Conservation (phyloP, 805 yeast species). For the Wickerhamiella alocasiicola region DNA sequence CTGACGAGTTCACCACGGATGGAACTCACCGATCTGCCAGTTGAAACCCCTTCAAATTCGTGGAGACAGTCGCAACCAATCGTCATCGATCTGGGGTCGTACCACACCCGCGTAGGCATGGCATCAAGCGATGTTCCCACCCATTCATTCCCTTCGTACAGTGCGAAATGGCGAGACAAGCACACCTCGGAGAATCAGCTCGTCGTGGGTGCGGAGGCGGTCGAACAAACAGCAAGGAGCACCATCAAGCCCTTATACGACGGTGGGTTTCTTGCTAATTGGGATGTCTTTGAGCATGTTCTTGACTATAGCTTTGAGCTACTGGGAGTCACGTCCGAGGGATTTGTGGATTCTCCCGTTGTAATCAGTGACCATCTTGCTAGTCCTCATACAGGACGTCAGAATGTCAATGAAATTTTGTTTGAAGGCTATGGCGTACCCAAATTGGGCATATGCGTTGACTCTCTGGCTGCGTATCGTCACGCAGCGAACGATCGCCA, state of each 20-base stretch:
- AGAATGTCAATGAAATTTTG: conserved; percentile 62
- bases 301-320: conserved; percentile 77
- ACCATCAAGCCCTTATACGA: conserved; percentile 74
- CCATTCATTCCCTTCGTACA: conserved; percentile 52
- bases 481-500: conserved; percentile 13
- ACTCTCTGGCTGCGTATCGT: conserved; percentile 60
- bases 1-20: too few relatives aligned
- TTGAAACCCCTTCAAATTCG: conserved; percentile 17
- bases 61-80: conserved; percentile 56
- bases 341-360: conserved; percentile 61
- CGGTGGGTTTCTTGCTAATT: conserved; percentile 74
- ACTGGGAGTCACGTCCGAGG: conserved; percentile 47
- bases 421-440: conserved; percentile 77
- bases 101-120: conserved; percentile 32
- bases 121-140: conserved; percentile 30
- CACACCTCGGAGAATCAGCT: conserved; percentile 44
- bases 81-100: conserved; percentile 77
- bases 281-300: conserved; percentile 79
- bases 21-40: conserved; percentile 2
- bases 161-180: conserved; percentile 71
- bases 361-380: conserved; percentile 71
- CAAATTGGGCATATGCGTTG: conserved; percentile 67
- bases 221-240: conserved; percentile 55
- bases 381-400: conserved; percentile 56
- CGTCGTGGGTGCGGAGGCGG: conserved; percentile 72